These are phyloP conservation scores for Aspergillus neotritici DNA, from an alignment of 2,329 filamentous ascomycete species.

Conservation along the genomic window DNA sequence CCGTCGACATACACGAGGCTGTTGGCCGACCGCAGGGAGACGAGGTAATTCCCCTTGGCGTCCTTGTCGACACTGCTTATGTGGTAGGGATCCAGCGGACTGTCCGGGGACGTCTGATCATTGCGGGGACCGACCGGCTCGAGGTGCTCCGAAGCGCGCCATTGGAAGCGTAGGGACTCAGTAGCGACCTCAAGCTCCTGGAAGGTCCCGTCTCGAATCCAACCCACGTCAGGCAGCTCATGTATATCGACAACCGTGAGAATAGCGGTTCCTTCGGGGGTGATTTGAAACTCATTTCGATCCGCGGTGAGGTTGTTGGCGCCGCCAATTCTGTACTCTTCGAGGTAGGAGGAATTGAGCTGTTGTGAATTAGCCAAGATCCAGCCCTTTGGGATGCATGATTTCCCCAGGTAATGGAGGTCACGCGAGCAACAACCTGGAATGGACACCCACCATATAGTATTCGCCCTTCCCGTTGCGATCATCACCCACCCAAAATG, in stretches of 20 bases:
- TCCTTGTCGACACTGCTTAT: constrained; percentile 52
- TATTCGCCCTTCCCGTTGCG: constrained; percentile 44
- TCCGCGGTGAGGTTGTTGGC: constrained; percentile 35
- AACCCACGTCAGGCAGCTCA: constrained; percentile 32
- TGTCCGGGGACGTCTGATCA: constrained; percentile 4
- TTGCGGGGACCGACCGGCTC: constrained; percentile 12
- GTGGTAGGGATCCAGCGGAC: constrained; percentile 52
- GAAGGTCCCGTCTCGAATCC: constrained; percentile 39
- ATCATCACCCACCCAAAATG: constrained; percentile 47
- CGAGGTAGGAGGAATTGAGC: constrained; percentile 29
- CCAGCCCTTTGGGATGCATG: background rate
- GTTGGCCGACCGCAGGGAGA: constrained; percentile 37
- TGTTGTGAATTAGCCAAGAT: constrained; percentile 6
- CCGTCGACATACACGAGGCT: constrained; percentile 41
- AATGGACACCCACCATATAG: constrained; percentile 37
- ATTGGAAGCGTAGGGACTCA: constrained; percentile 42
- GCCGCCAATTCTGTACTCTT: constrained; percentile 34
- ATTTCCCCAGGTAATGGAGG: background rate
- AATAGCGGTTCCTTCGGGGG: constrained; percentile 38
- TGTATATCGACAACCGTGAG: constrained; percentile 38
- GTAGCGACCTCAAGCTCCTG: constrained; percentile 45
- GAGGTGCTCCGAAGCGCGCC: constrained; percentile 45
- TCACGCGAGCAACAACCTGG: background rate
- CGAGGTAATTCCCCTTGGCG: constrained; percentile 38
- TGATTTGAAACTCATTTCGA: constrained; percentile 44